phyloP scores from a whole-genome alignment of 148 eudicot species.

The Vaccinium macrocarpon region DNA sequence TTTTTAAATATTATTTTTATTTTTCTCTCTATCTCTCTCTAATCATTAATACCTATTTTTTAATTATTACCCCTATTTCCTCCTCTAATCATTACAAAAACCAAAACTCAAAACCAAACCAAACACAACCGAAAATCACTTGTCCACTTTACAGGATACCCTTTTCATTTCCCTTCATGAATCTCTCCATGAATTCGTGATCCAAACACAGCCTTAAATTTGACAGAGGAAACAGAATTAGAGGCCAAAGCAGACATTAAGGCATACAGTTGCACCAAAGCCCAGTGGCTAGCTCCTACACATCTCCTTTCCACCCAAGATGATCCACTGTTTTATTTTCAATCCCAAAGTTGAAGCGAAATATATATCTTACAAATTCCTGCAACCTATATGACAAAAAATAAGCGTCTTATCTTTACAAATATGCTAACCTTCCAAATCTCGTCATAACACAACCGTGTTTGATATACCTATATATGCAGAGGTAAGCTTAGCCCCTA shows the following conservation, averaged over 20 bases:
- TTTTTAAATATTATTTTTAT: no score
- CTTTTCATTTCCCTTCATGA: not conserved
- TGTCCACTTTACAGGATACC: no score
- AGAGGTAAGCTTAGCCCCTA: not conserved
- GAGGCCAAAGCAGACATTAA: not conserved
- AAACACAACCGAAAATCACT: not conserved
- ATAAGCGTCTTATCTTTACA: conserved; percentile 24
- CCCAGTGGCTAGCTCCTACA: not conserved
- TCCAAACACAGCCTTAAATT: not conserved
- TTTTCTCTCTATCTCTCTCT: no score
- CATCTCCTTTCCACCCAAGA: conserved; percentile 15
- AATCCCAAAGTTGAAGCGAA: not conserved
- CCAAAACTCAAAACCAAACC: no score
- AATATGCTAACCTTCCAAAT: conserved; percentile 21
- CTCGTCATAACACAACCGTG: conserved; percentile 22
- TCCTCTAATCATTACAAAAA: no score
- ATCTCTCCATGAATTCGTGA: not conserved
- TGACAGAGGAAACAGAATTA: not conserved
- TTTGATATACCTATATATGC: conserved; percentile 7
- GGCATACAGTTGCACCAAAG: not conserved
- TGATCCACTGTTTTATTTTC: not conserved
- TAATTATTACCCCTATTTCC: no score
- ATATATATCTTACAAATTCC: conserved; percentile 12
- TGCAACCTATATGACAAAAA: conserved; percentile 22
- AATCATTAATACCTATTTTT: no score